Conservation (phyloP, 352 stramenopile genomes). For the Phytophthora tubulina region DNA sequence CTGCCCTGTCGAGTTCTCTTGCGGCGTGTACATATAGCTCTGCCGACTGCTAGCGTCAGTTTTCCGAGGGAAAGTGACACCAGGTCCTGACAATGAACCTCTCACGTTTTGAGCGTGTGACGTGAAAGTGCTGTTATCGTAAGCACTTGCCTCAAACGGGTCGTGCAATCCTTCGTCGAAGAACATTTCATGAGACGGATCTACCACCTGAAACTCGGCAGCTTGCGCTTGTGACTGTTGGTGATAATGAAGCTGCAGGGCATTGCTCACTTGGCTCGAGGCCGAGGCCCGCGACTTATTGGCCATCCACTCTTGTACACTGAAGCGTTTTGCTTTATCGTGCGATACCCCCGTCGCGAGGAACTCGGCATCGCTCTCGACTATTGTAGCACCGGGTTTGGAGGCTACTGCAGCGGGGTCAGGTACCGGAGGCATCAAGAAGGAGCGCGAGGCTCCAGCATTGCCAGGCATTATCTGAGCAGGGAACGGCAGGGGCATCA, state of each 20-base stretch:
- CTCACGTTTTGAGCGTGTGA: conserved; percentile 5
- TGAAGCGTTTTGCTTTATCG: conserved; percentile 68
- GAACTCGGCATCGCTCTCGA: conserved; percentile 62
- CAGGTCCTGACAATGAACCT: not conserved
- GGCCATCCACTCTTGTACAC: conserved; percentile 82
- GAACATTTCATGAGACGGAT: conserved; percentile 1
- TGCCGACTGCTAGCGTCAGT: conserved; percentile 8
- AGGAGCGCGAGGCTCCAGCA: conserved; percentile 8
- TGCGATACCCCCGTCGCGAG: conserved; percentile 72
- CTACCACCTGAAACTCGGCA: conserved; percentile 3
- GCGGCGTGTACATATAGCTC: conserved; percentile 44
- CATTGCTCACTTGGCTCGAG: conserved; percentile 38
- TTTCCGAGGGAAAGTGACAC: not conserved
- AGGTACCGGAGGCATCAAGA: conserved; percentile 25
- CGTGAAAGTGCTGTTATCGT: conserved; percentile 2
- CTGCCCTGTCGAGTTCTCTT: conserved; percentile 20
- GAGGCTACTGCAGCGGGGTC: conserved; percentile 9
- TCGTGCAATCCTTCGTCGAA: conserved; percentile 18
- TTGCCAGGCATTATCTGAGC: conserved; percentile 3
- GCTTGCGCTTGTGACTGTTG: conserved; percentile 22
- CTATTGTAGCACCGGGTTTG: conserved; percentile 33
- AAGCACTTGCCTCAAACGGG: conserved; percentile 11
- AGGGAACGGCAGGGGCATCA: conserved; percentile 19
- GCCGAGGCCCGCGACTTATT: conserved; percentile 58
- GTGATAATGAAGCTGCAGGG: conserved; percentile 33